Conservation (phyloP, 441 rosid genomes). For the Adansonia gregorii region DNA sequence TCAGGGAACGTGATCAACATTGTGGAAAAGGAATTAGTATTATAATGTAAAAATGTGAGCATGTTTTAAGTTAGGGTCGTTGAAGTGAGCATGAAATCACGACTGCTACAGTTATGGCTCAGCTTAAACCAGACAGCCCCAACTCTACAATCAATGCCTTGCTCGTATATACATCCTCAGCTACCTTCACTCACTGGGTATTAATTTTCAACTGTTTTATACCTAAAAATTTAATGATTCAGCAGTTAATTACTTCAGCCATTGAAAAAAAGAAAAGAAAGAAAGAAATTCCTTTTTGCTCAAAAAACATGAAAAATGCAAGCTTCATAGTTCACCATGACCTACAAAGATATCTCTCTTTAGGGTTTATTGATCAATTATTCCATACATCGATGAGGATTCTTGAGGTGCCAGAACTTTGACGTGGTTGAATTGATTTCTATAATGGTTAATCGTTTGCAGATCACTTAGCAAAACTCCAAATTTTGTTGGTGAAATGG, state of each 20-base stretch:
- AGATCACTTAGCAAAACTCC: conserved; percentile 15
- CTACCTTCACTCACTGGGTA: conserved; percentile 23
- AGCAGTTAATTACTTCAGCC: background rate
- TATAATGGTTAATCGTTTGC: conserved; percentile 15
- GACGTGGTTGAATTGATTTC: conserved; percentile 25
- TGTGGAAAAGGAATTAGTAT: background rate
- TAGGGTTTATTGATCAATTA: background rate
- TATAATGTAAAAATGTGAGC: background rate
- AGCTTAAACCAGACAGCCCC: conserved; percentile 28
- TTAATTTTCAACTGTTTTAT: conserved; percentile 6
- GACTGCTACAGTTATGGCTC: conserved; percentile 34
- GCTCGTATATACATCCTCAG: conserved; percentile 9
- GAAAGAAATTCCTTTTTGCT: background rate
- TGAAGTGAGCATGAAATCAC: conserved; percentile 36
- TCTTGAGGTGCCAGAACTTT: background rate
- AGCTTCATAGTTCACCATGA: background rate
- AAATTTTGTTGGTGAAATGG: conserved; percentile 22
- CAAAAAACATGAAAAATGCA: background rate
- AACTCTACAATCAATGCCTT: conserved; percentile 31
- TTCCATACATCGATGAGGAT: background rate
- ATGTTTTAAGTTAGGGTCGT: conserved; percentile 3
- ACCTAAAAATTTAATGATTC: conserved; percentile 1
- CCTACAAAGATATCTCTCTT: background rate
- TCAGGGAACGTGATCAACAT: background rate
- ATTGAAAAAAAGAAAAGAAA: background rate